Evolutionary conservation across 257 asterid genomes (phyloP).

Genomic region (Solanum boliviense): DNA sequence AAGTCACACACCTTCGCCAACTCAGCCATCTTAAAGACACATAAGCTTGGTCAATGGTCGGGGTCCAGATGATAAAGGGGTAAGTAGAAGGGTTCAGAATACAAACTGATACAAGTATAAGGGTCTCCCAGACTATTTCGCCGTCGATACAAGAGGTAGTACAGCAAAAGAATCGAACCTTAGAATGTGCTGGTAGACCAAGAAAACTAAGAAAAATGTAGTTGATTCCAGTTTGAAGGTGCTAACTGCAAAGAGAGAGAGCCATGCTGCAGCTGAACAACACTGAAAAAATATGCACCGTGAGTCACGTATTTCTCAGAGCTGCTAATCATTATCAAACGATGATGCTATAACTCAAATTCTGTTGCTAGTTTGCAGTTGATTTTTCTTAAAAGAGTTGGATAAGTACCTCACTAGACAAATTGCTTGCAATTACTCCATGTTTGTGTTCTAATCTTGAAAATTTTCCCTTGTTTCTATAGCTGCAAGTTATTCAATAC

Average conservation of each 20-base stretch:
- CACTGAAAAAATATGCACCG: background rate
- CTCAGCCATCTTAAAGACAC: too few relatives aligned
- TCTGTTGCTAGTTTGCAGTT: background rate
- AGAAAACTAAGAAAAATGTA: background rate
- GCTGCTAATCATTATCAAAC: background rate
- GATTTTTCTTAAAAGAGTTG: background rate
- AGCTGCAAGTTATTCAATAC: background rate
- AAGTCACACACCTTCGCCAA: too few relatives aligned
- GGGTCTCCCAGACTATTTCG: too few relatives aligned
- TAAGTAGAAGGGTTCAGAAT: too few relatives aligned
- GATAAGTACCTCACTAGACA: background rate
- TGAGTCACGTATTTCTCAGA: background rate
- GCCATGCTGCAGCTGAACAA: background rate
- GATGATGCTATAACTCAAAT: background rate
- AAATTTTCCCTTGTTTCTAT: background rate
- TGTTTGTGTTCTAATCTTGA: background rate
- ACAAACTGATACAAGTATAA: too few relatives aligned
- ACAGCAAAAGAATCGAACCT: background rate
- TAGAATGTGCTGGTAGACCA: background rate
- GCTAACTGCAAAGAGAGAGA: background rate
- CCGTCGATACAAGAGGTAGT: background rate
- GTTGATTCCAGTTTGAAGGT: background rate
- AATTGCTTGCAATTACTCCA: background rate
- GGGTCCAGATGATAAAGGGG: too few relatives aligned
- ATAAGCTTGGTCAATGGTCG: too few relatives aligned